Conservation (phyloP, 1,284 basidiomycete species). For the Cutaneotrichosporon sp. region DNA sequence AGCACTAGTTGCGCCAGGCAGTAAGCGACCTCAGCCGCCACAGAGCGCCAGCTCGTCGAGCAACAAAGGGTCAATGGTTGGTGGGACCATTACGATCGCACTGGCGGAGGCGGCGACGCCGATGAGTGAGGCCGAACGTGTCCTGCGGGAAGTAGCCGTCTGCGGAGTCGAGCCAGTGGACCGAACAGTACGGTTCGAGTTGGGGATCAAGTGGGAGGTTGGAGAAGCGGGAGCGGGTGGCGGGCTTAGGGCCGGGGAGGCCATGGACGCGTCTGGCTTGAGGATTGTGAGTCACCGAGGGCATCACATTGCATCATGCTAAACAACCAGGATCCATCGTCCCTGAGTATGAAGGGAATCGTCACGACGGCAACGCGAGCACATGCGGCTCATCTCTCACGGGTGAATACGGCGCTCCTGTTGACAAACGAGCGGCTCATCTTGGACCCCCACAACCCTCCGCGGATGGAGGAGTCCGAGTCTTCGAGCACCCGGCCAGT, state of each 20-base stretch:
- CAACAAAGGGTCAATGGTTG: conserved; percentile 29
- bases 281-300: conserved; percentile 31
- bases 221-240: conserved; percentile 43
- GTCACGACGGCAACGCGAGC: conserved; percentile 35
- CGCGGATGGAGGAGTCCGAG: conserved; percentile 31
- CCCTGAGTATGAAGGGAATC: conserved; percentile 38
- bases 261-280: conserved; percentile 34
- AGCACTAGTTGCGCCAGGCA: conserved; percentile 2
- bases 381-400: conserved; percentile 42
- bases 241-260: conserved; percentile 37
- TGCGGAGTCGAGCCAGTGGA: conserved; percentile 29
- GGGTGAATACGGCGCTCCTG: conserved; percentile 28
- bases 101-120: conserved; percentile 28
- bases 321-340: conserved; percentile 30
- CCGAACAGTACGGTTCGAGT: conserved; percentile 31
- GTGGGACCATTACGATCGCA: conserved; percentile 36
- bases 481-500: conserved; percentile 29
- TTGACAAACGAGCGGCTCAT: conserved; percentile 32
- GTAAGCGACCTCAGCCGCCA: conserved; percentile 5
- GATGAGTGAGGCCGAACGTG: conserved; percentile 21
- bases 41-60: background rate
- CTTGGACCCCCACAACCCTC: conserved; percentile 36
- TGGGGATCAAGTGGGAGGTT: conserved; percentile 43
- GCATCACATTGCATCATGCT: background rate
- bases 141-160: conserved; percentile 27